Evolutionary conservation across 352 stramenopile species (phyloP).

Genomic region (Phytophthora parvispora): DNA sequence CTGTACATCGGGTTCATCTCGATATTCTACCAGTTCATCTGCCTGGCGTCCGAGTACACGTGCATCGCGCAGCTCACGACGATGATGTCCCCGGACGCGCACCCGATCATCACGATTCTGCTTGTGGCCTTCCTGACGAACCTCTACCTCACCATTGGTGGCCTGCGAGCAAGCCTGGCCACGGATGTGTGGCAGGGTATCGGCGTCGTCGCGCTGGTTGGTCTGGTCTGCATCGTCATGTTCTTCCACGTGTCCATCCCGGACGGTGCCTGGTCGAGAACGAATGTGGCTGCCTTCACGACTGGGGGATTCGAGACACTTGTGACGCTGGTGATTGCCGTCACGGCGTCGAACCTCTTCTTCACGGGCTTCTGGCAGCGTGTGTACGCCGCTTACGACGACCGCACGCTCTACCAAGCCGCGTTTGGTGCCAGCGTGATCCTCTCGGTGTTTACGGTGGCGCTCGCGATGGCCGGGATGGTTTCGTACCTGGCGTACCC

Average conservation of each 20-base stretch:
- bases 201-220: slow-evolving; percentile 55
- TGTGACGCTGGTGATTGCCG: slow-evolving; percentile 69
- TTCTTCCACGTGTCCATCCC: slow-evolving; percentile 54
- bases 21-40: slow-evolving; percentile 84
- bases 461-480: slow-evolving; percentile 65
- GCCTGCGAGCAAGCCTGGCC: slow-evolving; percentile 63
- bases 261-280: slow-evolving; percentile 45
- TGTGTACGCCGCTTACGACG: slow-evolving; percentile 58
- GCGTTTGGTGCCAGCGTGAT: slow-evolving; percentile 47
- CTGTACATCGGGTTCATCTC: slow-evolving; percentile 64
- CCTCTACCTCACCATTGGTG: slow-evolving; percentile 69
- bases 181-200: slow-evolving; percentile 76
- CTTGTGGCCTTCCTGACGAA: slow-evolving; percentile 68
- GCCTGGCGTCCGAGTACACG: slow-evolving; percentile 70
- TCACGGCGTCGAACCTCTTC: slow-evolving; percentile 75
- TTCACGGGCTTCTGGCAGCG: slow-evolving; percentile 83
- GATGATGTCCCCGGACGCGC: slow-evolving; percentile 49
- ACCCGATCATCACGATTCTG: slow-evolving; percentile 65
- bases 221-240: slow-evolving; percentile 68
- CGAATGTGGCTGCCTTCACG: slow-evolving; percentile 69
- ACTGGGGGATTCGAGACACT: slow-evolving; percentile 65
- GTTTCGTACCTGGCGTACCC: slow-evolving; percentile 66
- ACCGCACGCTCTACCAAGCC: slow-evolving; percentile 51
- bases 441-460: slow-evolving; percentile 72
- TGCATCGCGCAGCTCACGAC: slow-evolving; percentile 51